These are phyloP conservation scores for Golubevia sp. DNA, from an alignment of 1,284 basidiomycete species.

Conservation along the genomic window DNA sequence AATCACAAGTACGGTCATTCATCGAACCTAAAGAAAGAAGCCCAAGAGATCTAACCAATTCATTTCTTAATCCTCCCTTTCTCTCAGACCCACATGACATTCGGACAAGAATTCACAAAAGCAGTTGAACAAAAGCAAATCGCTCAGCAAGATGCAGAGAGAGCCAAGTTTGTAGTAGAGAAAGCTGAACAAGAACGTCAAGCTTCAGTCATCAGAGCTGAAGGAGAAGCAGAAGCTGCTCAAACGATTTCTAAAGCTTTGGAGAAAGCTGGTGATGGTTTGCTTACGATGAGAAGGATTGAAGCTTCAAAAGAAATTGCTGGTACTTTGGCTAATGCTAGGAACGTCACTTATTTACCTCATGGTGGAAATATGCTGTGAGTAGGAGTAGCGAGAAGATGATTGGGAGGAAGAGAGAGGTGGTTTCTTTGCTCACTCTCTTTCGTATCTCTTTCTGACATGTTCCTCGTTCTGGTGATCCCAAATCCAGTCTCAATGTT, in stretches of 20 bases:
- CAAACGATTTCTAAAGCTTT: slow-evolving; percentile 86
- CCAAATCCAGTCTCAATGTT: too few relatives aligned
- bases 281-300: slow-evolving; percentile 93
- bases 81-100: slow-evolving; percentile 66
- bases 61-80: not conserved
- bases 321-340: slow-evolving; percentile 59
- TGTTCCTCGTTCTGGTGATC: too few relatives aligned
- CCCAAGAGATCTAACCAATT: too few relatives aligned
- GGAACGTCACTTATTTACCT: slow-evolving; percentile 64
- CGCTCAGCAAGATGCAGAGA: slow-evolving; percentile 88
- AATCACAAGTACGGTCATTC: too few relatives aligned
- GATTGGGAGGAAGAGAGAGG: too few relatives aligned
- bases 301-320: slow-evolving; percentile 97
- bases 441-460: too few relatives aligned
- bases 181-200: slow-evolving; percentile 96
- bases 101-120: slow-evolving; percentile 68
- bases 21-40: too few relatives aligned
- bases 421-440: too few relatives aligned
- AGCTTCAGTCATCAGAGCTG: slow-evolving; percentile 94
- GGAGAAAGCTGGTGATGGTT: slow-evolving; percentile 91
- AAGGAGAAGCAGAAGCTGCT: slow-evolving; percentile 93
- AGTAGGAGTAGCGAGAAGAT: slow-evolving; percentile 4
- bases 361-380: slow-evolving; percentile 61
- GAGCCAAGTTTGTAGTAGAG: slow-evolving; percentile 98
- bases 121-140: slow-evolving; percentile 99